Base-by-base conservation (phyloP, 345 rosid species). In the Anastatica hierochuntica region DNA sequence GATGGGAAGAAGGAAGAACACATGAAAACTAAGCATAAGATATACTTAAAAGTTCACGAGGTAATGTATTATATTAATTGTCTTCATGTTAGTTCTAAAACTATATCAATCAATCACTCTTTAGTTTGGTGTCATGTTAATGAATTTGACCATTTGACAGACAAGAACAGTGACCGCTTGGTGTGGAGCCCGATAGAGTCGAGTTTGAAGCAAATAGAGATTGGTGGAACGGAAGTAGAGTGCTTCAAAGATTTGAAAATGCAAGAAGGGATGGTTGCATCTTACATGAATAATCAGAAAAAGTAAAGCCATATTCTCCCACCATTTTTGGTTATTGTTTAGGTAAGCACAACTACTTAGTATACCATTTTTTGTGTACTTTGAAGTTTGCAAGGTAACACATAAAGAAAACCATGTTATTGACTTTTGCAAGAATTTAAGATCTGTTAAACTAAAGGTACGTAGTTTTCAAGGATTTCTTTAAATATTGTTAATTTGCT, bases 31-130 rank as follows among this genome's bases (percentile, higher is more conserved):
- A 88, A 82, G 75, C 73, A 71, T 67, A 89, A 74, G 72, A 75
- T 85, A 37, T 83, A 83, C 60, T 85, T 96, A 5, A 85, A 78
- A 49, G 99, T 97, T 56, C 90, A 94, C 70, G 95, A 94, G 97
- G 99, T 94, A 3, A 21, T 43, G 26, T 30, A 44, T 41, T 43
- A 9, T 34, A 45, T 54, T 33, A 9, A 33, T 50, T 56, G 19
- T 36, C 8, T 43, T 3, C 14, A 41, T 20, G 10, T 15, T 10
- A 49, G 24, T 20, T 42, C 37, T 42, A 31, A 37, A 55, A 17
- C 40, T 29, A 8, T 36, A 8, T 35, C 8, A 23, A 14, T 15
- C 4, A 13, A 16, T 14, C 13, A 23, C 14, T 10, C 52, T 49
- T n/a, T n/a, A n/a, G n/a, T n/a, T n/a, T n/a, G n/a, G n/a, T n/a